A percentile compares a stretch with the other conserved stretches of the same genome.
Conservation (phyloP, 1,284 basidiomycete genomes). For the Cutaneotrichosporon spelunceum region DNA sequence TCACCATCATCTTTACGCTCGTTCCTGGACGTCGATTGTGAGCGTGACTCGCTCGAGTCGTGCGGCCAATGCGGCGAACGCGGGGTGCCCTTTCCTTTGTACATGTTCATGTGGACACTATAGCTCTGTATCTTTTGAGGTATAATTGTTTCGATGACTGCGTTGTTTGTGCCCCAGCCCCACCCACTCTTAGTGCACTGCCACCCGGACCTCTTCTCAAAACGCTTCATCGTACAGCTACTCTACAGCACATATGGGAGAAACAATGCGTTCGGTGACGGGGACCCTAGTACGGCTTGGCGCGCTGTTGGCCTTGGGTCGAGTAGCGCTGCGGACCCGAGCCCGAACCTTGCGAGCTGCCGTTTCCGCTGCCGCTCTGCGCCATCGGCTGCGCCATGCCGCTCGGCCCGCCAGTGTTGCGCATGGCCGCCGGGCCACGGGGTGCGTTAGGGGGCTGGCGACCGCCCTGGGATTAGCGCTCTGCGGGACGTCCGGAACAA, state of each 20-base stretch:
- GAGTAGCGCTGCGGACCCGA: conserved; percentile 66
- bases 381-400: conserved; percentile 50
- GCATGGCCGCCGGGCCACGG: conserved; percentile 54
- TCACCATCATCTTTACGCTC: conserved; percentile 45
- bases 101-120: conserved; percentile 6
- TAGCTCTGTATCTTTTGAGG: conserved; percentile 3
- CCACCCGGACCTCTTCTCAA: neutral
- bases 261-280: neutral
- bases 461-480: conserved; percentile 13
- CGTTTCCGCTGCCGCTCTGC: conserved; percentile 52
- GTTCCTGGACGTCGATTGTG: conserved; percentile 34
- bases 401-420: conserved; percentile 37
- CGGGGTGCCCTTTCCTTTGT: neutral
- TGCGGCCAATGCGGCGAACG: neutral
- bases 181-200: too few relatives aligned
- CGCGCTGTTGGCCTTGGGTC: conserved; percentile 46
- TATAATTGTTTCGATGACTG: neutral
- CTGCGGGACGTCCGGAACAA: neutral
- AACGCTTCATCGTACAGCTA: neutral
- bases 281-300: conserved; percentile 43
- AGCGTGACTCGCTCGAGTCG: neutral
- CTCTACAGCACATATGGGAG: neutral
- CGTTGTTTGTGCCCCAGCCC: neutral
- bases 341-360: conserved; percentile 53
- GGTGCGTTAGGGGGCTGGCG: conserved; percentile 43